These are phyloP conservation scores for Fraxinus quadrangulata DNA, from an alignment of 257 asterid genomes.

Conservation along the genomic window DNA sequence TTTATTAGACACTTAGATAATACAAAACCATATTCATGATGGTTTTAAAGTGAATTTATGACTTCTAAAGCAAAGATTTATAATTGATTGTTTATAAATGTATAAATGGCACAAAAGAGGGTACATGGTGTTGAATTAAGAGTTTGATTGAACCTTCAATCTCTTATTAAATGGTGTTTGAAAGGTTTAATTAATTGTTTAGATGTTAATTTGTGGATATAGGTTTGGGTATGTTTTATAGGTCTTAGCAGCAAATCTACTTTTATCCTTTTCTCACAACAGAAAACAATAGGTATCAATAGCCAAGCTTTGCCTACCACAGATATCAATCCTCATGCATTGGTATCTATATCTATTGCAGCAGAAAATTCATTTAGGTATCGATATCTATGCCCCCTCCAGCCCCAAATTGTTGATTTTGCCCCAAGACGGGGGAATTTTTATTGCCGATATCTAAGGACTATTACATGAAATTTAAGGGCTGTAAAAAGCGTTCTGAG, in stretches of 20 bases:
- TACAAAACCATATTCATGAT: not conserved
- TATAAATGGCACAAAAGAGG: not conserved
- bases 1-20: not conserved
- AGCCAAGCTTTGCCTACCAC: not conserved
- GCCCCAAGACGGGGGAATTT: not conserved
- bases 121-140: not conserved
- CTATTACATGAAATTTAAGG: not conserved
- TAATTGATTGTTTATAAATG: not conserved
- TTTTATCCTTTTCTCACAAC: not conserved
- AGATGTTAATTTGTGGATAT: not conserved
- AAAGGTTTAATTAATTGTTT: not conserved
- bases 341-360: not conserved
- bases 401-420: not conserved
- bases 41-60: not conserved
- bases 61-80: not conserved
- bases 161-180: not conserved
- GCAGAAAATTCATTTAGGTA: not conserved
- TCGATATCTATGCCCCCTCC: not conserved
- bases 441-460: not conserved
- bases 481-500: no score
- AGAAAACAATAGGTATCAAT: not conserved
- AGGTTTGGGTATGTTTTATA: not conserved
- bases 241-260: not conserved
- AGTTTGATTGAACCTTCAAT: not conserved
- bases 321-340: not conserved